Base-by-base conservation (phyloP, 1,284 basidiomycete species). In the Paramarasmius palmivorus region DNA sequence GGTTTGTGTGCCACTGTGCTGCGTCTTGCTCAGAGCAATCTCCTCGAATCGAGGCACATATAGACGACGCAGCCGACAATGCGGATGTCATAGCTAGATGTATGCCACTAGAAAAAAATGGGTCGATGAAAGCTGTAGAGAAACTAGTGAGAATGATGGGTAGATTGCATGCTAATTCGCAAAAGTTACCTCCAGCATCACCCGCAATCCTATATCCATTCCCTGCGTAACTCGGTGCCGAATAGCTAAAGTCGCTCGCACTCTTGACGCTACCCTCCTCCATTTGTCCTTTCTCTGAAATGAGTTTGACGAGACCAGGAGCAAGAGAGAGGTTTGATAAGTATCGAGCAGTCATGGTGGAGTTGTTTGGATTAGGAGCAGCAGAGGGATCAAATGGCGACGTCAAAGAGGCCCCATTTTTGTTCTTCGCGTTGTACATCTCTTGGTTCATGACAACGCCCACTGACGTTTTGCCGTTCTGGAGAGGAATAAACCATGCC, bases 401-500 rank as follows among this genome's bases (percentile, higher is more conserved):
- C 12, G 75, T 72, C 14, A 72, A 62, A n/a, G 78, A 63, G 19
- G 72, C 62, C n/a, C 68, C 55, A 0, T 58, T 53, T 35, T 69
- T 71, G 46, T 67, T 65, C 52, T 70, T 77, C 59, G 71, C 67
- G 41, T 75, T 72, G 60, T 77, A 77, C 10, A 63, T 54, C 44
- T 78, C 77, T 61, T 90, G 80, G 59, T 87, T 80, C 74, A 87
- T 83, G 23, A 90, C 88, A 35, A 91, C 66, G 15, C 88, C 88
- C 6, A 90, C 73, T 2, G 88, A 90, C 0, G 83, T 83, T 8
- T 82, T 77, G 8, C 82, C 85, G 53, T 84, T 76, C 62, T 86
- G 81, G 26, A 91, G 74, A 23, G 88, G 88, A 51, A 91, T 91
- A 54, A 86, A 88, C 88, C 89, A 91, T 35, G 77, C 77, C 78